Conservation (phyloP, 345 rosid species). For the Aegle marmelos region DNA sequence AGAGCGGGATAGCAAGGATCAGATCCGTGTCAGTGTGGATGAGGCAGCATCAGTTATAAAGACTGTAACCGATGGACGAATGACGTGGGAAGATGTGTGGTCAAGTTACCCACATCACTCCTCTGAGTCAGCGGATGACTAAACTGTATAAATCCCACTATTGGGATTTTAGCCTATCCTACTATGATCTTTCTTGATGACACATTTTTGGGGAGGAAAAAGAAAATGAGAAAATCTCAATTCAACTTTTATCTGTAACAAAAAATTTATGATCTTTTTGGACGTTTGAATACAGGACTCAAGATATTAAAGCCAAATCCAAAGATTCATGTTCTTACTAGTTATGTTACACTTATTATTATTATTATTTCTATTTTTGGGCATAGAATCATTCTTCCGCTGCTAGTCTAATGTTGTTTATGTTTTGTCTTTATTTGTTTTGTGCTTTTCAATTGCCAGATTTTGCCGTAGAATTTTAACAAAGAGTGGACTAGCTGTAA, state of each 20-base stretch:
- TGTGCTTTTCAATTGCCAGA: neutral
- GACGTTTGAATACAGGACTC: neutral
- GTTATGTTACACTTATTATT: neutral
- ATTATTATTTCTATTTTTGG: too few species aligned
- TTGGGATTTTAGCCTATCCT: neutral
- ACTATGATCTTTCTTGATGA: neutral
- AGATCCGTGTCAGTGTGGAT: conserved; percentile 61
- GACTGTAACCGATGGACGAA: conserved; percentile 63
- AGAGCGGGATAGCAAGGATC: conserved; percentile 94
- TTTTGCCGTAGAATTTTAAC: neutral
- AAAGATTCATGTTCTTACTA: too few species aligned
- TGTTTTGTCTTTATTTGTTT: neutral
- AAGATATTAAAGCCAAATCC: too few species aligned
- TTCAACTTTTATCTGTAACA: too few species aligned
- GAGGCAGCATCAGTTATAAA: conserved; percentile 69
- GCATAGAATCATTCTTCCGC: too few species aligned
- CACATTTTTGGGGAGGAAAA: neutral
- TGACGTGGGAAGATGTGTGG: conserved; percentile 81
- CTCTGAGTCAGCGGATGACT: conserved; percentile 55
- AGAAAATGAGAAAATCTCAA: too few species aligned
- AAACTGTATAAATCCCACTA: neutral
- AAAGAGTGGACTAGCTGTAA: too few species aligned
- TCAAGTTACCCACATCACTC: conserved; percentile 62
- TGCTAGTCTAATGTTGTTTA: too few species aligned
- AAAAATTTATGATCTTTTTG: too few species aligned